Base-by-base conservation (phyloP, 2,329 filamentous ascomycete species). In the Lachnellula willkommii region DNA sequence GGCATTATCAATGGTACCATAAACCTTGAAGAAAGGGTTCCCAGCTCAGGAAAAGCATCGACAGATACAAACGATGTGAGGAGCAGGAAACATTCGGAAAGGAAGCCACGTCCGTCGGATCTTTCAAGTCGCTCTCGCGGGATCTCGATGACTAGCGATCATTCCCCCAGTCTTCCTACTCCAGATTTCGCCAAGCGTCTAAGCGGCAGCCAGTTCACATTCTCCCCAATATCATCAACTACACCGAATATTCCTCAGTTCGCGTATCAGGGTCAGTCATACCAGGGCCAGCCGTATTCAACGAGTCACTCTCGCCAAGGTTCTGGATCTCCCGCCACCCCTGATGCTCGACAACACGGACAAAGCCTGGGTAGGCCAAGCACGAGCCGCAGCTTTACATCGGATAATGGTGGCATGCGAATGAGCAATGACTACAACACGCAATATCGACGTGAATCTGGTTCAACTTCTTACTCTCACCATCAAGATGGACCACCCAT, bases 1-100 rank as follows among this genome's bases (percentile, higher is more conserved):
- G 83, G 84, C 17, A 88, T 96, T 54, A 81, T 92, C 71, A 95
- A 95, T 67, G 88, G 89, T 17, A 84, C 70, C 68, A 88, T 72
- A 70, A 83, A 61, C 40, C 55, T 57, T 43, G 49, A 48, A 22
- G 50, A 53, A 14, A 63, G 59, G 37, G 47, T 52, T 15, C 54
- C 60, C 11, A 53, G 45, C 35, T 40, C 15, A 15, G 46, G 46
- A n/a, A 52, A 56, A 46, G 22, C 63, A 59, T 26, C 74, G 81
- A 12, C 71, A 74, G 5, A 74, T 75, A 2, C 76, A 73, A 17
- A 72, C 6, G 70, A 64, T 28, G 52, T 54, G 68, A 68, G 45
- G 64, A 71, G 12, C 70, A 70, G 17, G 65, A 66, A 64, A 53
- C 47, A 53, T 12, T 68, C 45, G 63, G 71, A 12, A 70, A 70